These are phyloP conservation scores for Pseudodiploospora longispora DNA, from an alignment of 2,329 filamentous ascomycete genomes.

Conservation along the genomic window DNA sequence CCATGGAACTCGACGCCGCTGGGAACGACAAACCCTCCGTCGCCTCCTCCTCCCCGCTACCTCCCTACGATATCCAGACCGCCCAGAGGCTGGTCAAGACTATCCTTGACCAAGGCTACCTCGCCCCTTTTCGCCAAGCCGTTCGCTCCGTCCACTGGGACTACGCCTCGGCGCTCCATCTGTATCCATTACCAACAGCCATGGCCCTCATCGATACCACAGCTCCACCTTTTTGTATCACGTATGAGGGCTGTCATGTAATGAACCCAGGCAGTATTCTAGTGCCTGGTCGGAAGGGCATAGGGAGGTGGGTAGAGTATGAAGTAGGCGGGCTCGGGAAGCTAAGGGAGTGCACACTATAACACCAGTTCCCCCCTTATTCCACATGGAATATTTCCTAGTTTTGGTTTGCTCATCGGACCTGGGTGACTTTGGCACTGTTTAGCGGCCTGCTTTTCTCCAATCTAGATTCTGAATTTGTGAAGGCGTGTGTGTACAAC, in stretches of 20 bases:
- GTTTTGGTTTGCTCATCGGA: too few species aligned
- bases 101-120: conserved; percentile 79
- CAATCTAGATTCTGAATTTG: too few species aligned
- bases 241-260: conserved; percentile 91
- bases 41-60: conserved; percentile 8
- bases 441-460: too few species aligned
- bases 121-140: conserved; percentile 77
- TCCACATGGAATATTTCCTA: too few species aligned
- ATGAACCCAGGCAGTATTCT: conserved; percentile 83
- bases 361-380: neutral
- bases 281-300: conserved; percentile 57
- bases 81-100: conserved; percentile 82
- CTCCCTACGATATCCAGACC: conserved; percentile 45
- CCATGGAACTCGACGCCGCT: conserved; percentile 34
- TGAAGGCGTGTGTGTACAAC: too few species aligned
- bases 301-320: conserved; percentile 83
- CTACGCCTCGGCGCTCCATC: conserved; percentile 62
- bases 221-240: conserved; percentile 73
- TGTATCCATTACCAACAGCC: conserved; percentile 84
- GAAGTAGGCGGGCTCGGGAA: conserved; percentile 56
- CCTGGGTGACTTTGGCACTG: too few species aligned
- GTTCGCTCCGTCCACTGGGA: conserved; percentile 86
- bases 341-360: conserved; percentile 56
- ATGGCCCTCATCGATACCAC: conserved; percentile 78
- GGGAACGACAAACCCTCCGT: conserved; percentile 13